A percentile compares a stretch with the other conserved stretches of the same genome.
These are phyloP conservation scores for Hortaea werneckii DNA, from an alignment of 2,329 filamentous ascomycete genomes.

Conservation along the genomic window DNA sequence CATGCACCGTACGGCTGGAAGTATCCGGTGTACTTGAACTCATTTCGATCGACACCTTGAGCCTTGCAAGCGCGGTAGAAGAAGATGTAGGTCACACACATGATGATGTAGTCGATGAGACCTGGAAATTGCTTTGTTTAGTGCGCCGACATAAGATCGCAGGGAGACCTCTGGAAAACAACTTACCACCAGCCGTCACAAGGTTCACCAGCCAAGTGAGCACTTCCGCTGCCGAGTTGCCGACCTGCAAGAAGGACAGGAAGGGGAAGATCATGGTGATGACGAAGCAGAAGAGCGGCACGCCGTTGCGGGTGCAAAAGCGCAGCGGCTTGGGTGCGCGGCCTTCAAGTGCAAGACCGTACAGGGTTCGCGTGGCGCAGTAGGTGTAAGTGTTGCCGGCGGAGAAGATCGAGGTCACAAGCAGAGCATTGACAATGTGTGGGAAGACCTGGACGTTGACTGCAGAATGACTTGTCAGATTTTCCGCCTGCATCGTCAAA, in stretches of 20 bases:
- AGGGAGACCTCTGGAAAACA: background rate
- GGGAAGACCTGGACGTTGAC: conserved; percentile 35
- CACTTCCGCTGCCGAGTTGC: conserved; percentile 19
- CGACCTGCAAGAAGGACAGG: conserved; percentile 26
- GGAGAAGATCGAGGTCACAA: conserved; percentile 46
- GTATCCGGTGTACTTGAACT: conserved; percentile 47
- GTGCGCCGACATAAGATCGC: background rate
- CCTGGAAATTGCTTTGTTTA: background rate
- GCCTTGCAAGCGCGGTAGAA: conserved; percentile 47
- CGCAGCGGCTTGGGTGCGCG: conserved; percentile 45
- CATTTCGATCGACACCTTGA: conserved; percentile 42
- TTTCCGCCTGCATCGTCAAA: too few relatives aligned
- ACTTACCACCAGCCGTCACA: conserved; percentile 43
- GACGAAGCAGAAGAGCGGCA: conserved; percentile 49
- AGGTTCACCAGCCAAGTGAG: conserved; percentile 40
- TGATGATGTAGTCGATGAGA: conserved; percentile 35
- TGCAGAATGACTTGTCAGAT: background rate
- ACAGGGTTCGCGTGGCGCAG: conserved; percentile 43
- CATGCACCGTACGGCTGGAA: conserved; percentile 47
- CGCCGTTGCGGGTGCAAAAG: conserved; percentile 50
- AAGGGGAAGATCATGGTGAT: conserved; percentile 35
- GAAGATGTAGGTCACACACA: conserved; percentile 48
- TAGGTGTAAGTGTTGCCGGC: conserved; percentile 48
- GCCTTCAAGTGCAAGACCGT: conserved; percentile 44
- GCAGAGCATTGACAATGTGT: conserved; percentile 27